These are phyloP conservation scores for Lachnellula arida DNA, from an alignment of 2,329 filamentous ascomycete species.

Conservation along the genomic window DNA sequence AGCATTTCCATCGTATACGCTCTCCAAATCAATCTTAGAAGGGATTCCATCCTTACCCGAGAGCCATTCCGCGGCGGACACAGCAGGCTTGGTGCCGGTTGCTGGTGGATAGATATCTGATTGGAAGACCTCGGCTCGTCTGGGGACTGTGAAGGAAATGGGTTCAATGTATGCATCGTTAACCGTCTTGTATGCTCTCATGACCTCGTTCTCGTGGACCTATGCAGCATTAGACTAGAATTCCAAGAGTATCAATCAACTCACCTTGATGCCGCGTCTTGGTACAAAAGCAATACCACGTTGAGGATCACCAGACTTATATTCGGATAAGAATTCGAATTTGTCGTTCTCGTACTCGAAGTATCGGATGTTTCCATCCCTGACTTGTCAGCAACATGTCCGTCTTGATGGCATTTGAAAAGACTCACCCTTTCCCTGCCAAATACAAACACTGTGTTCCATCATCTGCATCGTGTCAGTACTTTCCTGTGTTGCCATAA, in stretches of 20 bases:
- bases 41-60: constrained; percentile 78
- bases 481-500: constrained; percentile 17
- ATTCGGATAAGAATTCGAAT: constrained; percentile 94
- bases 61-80: constrained; percentile 80
- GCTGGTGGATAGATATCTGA: constrained; percentile 94
- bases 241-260: constrained; percentile 25
- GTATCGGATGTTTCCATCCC: constrained; percentile 98
- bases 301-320: constrained; percentile 95
- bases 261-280: constrained; percentile 85
- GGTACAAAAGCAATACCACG: constrained; percentile 91
- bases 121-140: constrained; percentile 91
- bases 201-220: constrained; percentile 93
- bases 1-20: constrained; percentile 78
- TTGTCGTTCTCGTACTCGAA: constrained; percentile 98
- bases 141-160: constrained; percentile 93
- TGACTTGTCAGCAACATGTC: constrained; percentile 33
- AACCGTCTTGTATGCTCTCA: constrained; percentile 95
- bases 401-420: background rate
- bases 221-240: constrained; percentile 32
- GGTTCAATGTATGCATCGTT: constrained; percentile 93
- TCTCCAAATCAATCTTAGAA: constrained; percentile 90
- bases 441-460: constrained; percentile 93
- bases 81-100: constrained; percentile 71
- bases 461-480: constrained; percentile 54
- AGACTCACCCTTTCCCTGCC: constrained; percentile 85